Evolutionary conservation across 2,329 filamentous ascomycete species (phyloP), one percentile per base, ranked within the genome.

Genomic region (Colletotrichum sp.): DNA sequence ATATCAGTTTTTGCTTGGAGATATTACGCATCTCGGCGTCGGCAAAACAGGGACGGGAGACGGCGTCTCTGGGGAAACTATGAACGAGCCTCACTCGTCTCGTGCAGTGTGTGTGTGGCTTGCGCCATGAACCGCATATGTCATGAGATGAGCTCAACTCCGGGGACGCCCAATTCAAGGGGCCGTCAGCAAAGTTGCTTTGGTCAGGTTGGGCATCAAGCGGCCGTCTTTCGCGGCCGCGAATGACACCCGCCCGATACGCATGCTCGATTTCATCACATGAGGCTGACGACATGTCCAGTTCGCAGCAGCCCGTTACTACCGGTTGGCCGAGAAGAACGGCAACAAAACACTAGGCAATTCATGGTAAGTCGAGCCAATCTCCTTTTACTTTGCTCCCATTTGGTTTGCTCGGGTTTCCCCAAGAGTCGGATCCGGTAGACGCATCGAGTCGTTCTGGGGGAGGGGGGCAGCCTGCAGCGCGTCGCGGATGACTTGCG

Each of bases 301-400:
- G 95, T 95, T 92, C 87, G 91, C 90, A 80, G 90, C 97, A 81
- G 96, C 97, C 80, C 95, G 94, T 85, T 98, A 98, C 87, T 95
- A 98, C 85, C 95, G 96, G 82, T 90, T 96, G 82, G 96, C 97
- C 49, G 97, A 99, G 87, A 90, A 95, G 82, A 95, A 93, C 83
- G 96, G 96, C 67, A 94, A 93, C 86, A 98, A 98, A 88, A 96
- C 93, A 71, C 88, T 99, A 78, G 97, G 97, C 78, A 98, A 99
- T 87, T 94, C 95, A 81, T 99, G 97, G 96, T 98, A 93, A 85
- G 95, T 91, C 63, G 76, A 78, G 72, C 78, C 74, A 34, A 71
- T 75, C 68, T 78, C n/a, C 25, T 68, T 77, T 79, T 74, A 68
- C 22, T 34, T 34, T 34, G 30, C 59, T 3, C 59, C 66, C 65